These are phyloP conservation scores for Cystofilobasidium capitatum DNA, from an alignment of 768 basidiomycete species.

Conservation along the genomic window DNA sequence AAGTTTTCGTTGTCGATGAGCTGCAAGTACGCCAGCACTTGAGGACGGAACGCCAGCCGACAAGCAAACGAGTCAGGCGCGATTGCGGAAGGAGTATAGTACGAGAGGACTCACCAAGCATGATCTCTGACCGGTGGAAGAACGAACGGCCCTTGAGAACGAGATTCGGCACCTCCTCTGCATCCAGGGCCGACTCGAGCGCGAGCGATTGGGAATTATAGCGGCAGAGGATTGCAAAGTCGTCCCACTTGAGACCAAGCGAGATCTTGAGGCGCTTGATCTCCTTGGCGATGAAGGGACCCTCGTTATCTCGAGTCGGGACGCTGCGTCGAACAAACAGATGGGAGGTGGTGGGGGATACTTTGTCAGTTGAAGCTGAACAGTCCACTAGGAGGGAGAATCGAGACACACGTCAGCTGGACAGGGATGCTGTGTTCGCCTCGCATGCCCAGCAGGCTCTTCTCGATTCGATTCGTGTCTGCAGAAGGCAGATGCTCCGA, in stretches of 20 bases:
- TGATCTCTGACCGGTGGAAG: conserved; percentile 68
- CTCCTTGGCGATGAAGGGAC: conserved; percentile 60
- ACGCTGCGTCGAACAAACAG: background rate
- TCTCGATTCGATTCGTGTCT: conserved; percentile 69
- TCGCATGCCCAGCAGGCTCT: too few species aligned
- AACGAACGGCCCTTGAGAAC: conserved; percentile 46
- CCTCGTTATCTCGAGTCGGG: conserved; percentile 52
- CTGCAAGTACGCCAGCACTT: conserved; percentile 68
- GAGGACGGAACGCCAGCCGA: conserved; percentile 43
- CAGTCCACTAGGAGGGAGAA: too few species aligned
- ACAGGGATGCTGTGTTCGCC: too few species aligned
- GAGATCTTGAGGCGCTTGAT: conserved; percentile 67
- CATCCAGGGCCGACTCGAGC: conserved; percentile 66
- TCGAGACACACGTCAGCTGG: too few species aligned
- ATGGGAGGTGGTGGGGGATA: background rate
- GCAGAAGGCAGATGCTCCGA: background rate
- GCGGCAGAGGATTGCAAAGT: conserved; percentile 79
- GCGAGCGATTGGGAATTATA: conserved; percentile 68
- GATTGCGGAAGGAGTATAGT: background rate
- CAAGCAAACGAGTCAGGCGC: background rate
- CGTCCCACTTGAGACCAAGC: conserved; percentile 62
- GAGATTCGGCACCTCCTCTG: conserved; percentile 63
- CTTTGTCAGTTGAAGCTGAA: too few species aligned
- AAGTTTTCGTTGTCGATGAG: conserved; percentile 56
- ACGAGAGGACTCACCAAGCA: background rate